Conservation (phyloP, 1,284 basidiomycete genomes). For the Stereum hirsutum region DNA sequence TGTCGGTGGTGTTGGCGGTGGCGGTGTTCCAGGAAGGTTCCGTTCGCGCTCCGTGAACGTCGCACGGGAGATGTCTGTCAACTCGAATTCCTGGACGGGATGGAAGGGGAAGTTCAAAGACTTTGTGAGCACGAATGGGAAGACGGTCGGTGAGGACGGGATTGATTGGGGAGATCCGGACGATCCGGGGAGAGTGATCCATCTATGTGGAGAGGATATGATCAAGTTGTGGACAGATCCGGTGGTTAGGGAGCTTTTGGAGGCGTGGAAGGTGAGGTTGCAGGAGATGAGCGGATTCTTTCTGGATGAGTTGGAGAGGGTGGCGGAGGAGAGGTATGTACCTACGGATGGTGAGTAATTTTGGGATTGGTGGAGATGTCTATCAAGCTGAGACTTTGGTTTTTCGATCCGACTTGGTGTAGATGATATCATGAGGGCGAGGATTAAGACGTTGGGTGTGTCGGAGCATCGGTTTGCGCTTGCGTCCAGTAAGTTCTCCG, state of each 20-base stretch:
- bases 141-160: slow-evolving; percentile 16
- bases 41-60: slow-evolving; percentile 18
- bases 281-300: slow-evolving; percentile 54
- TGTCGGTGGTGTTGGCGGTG: slow-evolving; percentile 8
- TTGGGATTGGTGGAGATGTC: slow-evolving; percentile 1
- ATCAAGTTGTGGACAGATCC: slow-evolving; percentile 47
- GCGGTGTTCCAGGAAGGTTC: too few species aligned
- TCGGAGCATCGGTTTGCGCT: slow-evolving; percentile 56
- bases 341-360: slow-evolving; percentile 34
- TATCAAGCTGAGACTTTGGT: background rate
- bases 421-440: slow-evolving; percentile 55
- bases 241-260: slow-evolving; percentile 37
- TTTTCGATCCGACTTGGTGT: background rate
- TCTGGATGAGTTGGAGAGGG: slow-evolving; percentile 48
- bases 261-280: slow-evolving; percentile 34
- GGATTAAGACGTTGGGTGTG: slow-evolving; percentile 51
- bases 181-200: slow-evolving; percentile 34
- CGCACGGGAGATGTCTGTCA: slow-evolving; percentile 21
- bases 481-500: slow-evolving; percentile 31
- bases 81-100: slow-evolving; percentile 21
- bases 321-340: slow-evolving; percentile 40
- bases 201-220: slow-evolving; percentile 48
- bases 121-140: slow-evolving; percentile 8
- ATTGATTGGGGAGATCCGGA: slow-evolving; percentile 30
- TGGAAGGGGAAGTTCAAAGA: slow-evolving; percentile 26